A percentile compares a stretch with the other conserved stretches of the same genome.
Evolutionary conservation across 106 monocot species (phyloP).

Genomic region (Allium sativum): DNA sequence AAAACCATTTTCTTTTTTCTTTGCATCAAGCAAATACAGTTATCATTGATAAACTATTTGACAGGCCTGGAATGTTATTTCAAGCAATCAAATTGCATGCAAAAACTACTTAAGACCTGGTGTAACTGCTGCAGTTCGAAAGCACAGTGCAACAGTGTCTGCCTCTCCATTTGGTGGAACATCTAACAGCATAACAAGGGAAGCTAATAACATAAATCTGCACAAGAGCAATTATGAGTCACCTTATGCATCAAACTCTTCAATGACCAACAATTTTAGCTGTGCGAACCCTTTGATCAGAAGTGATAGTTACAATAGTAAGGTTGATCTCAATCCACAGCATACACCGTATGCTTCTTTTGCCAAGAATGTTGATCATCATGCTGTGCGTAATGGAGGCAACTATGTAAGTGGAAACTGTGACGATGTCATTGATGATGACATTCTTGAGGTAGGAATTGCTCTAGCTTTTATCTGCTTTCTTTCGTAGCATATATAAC

Average conservation of each 20-base stretch:
- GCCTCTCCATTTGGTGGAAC: constrained; percentile 8
- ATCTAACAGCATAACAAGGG: constrained; percentile 5
- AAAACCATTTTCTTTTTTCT: no score
- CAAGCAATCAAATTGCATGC: constrained; percentile 21
- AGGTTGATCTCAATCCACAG: constrained; percentile 10
- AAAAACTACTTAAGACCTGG: constrained; percentile 69
- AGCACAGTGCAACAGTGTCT: constrained; percentile 4
- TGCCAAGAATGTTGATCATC: constrained; percentile 5
- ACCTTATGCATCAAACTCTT: constrained; percentile 4
- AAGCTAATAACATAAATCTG: constrained; percentile 6
- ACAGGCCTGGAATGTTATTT: constrained; percentile 81
- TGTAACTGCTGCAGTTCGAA: constrained; percentile 30
- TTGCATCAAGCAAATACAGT: no score
- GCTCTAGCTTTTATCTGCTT: neutral
- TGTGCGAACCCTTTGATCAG: constrained; percentile 9
- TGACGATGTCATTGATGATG: constrained; percentile 55
- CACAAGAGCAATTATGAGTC: constrained; percentile 3
- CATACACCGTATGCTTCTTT: constrained; percentile 12
- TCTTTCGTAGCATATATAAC: no score
- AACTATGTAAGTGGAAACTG: constrained; percentile 18
- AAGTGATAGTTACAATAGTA: constrained; percentile 7
- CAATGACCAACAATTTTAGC: neutral
- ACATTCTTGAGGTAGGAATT: constrained; percentile 46
- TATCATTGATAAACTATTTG: neutral
- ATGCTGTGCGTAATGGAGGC: neutral